phyloP scores from a whole-genome alignment of 371 early-diverging fungal species.

The Neoconidiobolus thromboides region DNA sequence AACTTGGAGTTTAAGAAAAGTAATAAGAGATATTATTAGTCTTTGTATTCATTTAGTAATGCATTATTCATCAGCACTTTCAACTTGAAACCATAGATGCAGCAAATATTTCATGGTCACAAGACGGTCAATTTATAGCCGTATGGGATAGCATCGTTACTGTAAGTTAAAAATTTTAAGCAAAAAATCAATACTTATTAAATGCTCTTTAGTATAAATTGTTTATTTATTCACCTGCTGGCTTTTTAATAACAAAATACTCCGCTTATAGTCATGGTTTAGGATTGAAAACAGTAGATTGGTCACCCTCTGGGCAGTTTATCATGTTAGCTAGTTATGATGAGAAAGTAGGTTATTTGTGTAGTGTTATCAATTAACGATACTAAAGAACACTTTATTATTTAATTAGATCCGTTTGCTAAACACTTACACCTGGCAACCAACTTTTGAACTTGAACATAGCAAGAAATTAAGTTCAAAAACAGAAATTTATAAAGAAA shows the following conservation, averaged over 20 bases:
- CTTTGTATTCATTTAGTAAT: too few relatives aligned
- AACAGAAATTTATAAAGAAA: neutral
- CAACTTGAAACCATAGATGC: slow-evolving; percentile 43
- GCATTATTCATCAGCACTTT: slow-evolving; percentile 22
- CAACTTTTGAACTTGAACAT: slow-evolving; percentile 22
- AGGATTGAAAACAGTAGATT: slow-evolving; percentile 44
- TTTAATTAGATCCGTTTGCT: slow-evolving; percentile 19
- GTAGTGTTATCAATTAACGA: slow-evolving; percentile 26
- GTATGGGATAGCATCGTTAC: slow-evolving; percentile 42
- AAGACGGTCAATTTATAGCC: slow-evolving; percentile 52
- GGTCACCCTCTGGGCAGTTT: slow-evolving; percentile 56
- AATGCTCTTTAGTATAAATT: slow-evolving; percentile 28
- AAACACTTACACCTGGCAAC: slow-evolving; percentile 29
- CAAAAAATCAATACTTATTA: too few relatives aligned
- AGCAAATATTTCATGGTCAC: slow-evolving; percentile 58
- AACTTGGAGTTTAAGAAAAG: slow-evolving; percentile 29
- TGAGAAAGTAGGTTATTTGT: slow-evolving; percentile 32
- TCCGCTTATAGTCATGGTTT: slow-evolving; percentile 36
- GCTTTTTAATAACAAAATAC: slow-evolving; percentile 25
- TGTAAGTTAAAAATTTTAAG: slow-evolving; percentile 12
- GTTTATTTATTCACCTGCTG: slow-evolving; percentile 45
- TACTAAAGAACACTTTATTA: slow-evolving; percentile 19
- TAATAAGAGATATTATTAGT: slow-evolving; percentile 17
- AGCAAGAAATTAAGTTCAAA: slow-evolving; percentile 6
- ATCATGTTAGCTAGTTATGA: slow-evolving; percentile 65